phyloP scores from a whole-genome alignment of 2,329 filamentous ascomycete species.

The Geosmithia putterillii region DNA sequence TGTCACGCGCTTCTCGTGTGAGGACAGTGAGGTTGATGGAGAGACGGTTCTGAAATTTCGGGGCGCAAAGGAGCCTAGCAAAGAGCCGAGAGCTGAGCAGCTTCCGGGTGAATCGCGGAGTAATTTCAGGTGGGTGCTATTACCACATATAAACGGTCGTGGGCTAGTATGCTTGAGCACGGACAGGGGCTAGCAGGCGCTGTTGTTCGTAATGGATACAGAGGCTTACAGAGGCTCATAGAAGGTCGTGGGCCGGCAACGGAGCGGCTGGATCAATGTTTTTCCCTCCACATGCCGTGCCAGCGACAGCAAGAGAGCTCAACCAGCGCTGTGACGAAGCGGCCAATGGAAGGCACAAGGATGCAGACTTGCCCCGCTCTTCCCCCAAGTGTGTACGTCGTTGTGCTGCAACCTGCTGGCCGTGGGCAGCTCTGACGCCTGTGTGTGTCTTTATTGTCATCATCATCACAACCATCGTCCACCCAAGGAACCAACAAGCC shows the following conservation, averaged over 20 bases:
- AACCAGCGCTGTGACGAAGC: neutral
- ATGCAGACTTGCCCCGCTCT: neutral
- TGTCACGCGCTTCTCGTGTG: neutral
- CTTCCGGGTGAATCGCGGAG: neutral
- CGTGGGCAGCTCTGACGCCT: neutral
- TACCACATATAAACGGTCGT: neutral
- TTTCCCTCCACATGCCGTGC: neutral
- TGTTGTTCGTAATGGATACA: too few species aligned
- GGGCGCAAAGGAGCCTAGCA: neutral
- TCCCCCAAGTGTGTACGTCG: conserved; percentile 1
- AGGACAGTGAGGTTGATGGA: neutral
- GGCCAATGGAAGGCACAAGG: neutral
- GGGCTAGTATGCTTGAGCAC: too few species aligned
- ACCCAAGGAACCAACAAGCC: neutral
- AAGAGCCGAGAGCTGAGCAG: neutral
- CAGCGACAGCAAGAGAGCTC: neutral
- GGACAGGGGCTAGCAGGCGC: too few species aligned
- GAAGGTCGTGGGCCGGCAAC: neutral
- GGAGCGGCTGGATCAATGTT: neutral
- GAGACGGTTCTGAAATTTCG: conserved; percentile 3
- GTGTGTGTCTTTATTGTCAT: conserved; percentile 5
- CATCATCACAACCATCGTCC: conserved; percentile 4
- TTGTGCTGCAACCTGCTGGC: conserved; percentile 2
- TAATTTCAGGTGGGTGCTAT: neutral
- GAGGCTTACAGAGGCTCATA: too few species aligned